A percentile compares a stretch with the other conserved stretches of the same genome.
These are phyloP conservation scores for Chamaenerion angustifolium DNA, from an alignment of 345 rosid species.

Conservation along the genomic window DNA sequence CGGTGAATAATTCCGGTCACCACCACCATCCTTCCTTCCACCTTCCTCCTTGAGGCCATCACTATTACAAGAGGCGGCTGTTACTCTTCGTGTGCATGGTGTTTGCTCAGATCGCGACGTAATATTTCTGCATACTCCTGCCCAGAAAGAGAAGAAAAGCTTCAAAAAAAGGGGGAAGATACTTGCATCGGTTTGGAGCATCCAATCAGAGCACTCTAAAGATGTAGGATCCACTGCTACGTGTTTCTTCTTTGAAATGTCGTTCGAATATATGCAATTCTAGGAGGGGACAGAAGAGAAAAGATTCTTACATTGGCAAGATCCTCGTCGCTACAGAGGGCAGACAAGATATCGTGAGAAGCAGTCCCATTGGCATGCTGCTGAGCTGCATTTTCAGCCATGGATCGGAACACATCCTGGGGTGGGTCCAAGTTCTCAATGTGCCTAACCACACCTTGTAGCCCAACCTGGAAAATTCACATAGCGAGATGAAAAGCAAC, in stretches of 20 bases:
- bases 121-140: slow-evolving; percentile 69
- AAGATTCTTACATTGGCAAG: slow-evolving; percentile 37
- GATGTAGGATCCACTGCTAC: no score
- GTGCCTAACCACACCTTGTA: slow-evolving; percentile 35
- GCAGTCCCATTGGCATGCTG: slow-evolving; percentile 15
- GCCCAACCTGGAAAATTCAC: slow-evolving; percentile 24
- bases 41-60: no score
- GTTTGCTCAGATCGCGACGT: slow-evolving; percentile 24
- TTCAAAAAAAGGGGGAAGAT: background rate
- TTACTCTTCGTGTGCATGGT: no score
- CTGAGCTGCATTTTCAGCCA: slow-evolving; percentile 42
- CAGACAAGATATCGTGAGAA: slow-evolving; percentile 32
- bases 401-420: slow-evolving; percentile 39
- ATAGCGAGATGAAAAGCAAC: background rate
- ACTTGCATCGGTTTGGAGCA: background rate
- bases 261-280: background rate
- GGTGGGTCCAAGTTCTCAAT: slow-evolving; percentile 42
- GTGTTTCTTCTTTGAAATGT: no score
- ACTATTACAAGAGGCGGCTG: no score
- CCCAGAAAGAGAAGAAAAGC: background rate
- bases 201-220: background rate
- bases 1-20: no score
- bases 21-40: no score
- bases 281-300: background rate
- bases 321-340: slow-evolving; percentile 40